Evolutionary conservation across 2,329 filamentous ascomycete species (phyloP).

Genomic region (Aspergillus sp.): DNA sequence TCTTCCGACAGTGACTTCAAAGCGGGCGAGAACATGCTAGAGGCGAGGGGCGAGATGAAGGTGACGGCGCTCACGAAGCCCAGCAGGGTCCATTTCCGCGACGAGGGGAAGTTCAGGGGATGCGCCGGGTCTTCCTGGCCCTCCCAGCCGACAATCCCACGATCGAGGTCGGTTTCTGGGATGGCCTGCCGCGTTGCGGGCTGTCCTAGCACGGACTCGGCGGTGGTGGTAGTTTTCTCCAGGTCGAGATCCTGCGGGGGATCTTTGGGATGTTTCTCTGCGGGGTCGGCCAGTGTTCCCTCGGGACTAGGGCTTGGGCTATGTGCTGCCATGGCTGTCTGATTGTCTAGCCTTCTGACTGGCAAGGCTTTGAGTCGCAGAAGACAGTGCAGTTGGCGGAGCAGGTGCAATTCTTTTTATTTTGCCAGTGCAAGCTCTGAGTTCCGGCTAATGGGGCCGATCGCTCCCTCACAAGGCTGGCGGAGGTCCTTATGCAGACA

Average conservation of each 20-base stretch:
- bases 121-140: conserved; percentile 57
- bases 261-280: neutral
- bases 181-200: conserved; percentile 5
- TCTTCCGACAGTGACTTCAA: conserved; percentile 24
- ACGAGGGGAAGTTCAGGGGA: conserved; percentile 53
- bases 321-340: neutral
- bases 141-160: conserved; percentile 62
- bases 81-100: conserved; percentile 28
- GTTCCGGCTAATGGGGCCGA: no score
- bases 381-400: no score
- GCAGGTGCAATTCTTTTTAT: no score
- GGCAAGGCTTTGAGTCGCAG: no score
- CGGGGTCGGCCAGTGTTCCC: neutral
- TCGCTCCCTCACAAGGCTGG: no score
- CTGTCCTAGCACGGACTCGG: neutral
- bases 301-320: neutral
- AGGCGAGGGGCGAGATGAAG: conserved; percentile 32
- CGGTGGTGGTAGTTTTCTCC: neutral
- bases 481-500: no score
- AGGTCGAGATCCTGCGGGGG: neutral
- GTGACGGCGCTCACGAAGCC: conserved; percentile 30
- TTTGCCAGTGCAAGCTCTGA: no score
- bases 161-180: conserved; percentile 48
- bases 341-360: no score
- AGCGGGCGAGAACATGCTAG: conserved; percentile 34